phyloP scores from a whole-genome alignment of 192 early-diverging fungal genomes.

The Endogone sp. region DNA sequence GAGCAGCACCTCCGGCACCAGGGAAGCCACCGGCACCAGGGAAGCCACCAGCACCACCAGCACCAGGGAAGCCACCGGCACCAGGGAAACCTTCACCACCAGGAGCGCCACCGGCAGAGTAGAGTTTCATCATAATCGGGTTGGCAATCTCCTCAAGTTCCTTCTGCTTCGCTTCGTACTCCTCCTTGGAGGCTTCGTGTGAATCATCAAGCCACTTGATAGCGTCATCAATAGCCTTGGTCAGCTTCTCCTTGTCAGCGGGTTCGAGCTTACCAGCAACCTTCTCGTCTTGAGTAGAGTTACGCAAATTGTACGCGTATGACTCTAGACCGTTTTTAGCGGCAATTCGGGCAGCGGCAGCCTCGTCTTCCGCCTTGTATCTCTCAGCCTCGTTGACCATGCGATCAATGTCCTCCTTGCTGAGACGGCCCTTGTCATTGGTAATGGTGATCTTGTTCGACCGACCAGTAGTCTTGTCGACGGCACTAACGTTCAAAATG shows the following conservation, averaged over 20 bases:
- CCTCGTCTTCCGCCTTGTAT: conserved; percentile 97
- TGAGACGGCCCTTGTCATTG: conserved; percentile 95
- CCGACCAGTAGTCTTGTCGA: conserved; percentile 97
- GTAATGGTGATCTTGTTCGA: conserved; percentile 94
- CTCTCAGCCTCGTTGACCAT: conserved; percentile 96
- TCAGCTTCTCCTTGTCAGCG: conserved; percentile 81
- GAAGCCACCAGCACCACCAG: not conserved
- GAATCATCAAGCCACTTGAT: conserved; percentile 88
- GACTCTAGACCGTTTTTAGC: conserved; percentile 96
- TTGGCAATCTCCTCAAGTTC: conserved; percentile 92
- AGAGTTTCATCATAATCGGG: conserved; percentile 92
- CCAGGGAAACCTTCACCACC: not conserved
- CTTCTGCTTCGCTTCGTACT: conserved; percentile 92
- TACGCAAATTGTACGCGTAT: conserved; percentile 97
- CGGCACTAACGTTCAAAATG: conserved; percentile 88
- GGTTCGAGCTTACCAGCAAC: conserved; percentile 51
- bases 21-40: not conserved
- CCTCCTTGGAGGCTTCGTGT: conserved; percentile 87
- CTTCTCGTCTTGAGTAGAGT: conserved; percentile 75
- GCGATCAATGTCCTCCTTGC: conserved; percentile 94
- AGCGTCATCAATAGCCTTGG: conserved; percentile 71
- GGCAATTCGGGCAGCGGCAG: conserved; percentile 82
- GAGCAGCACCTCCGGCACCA: conserved; percentile 38
- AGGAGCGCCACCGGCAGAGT: conserved; percentile 40
- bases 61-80: conserved; percentile 13